Evolutionary conservation across 257 asterid genomes (phyloP), one percentile per base, ranked within the genome.

Genomic region (Capsicum chinense): DNA sequence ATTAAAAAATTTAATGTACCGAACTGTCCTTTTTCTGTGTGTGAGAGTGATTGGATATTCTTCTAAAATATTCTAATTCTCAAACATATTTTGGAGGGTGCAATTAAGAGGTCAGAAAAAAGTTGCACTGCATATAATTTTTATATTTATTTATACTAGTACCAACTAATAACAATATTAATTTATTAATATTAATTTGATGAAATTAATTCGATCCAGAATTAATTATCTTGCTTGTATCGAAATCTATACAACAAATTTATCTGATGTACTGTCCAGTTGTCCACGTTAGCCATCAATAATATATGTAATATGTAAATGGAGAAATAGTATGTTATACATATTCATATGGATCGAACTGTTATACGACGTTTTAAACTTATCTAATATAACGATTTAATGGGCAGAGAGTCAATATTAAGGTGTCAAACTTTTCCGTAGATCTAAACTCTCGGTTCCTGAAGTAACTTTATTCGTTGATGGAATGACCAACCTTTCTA

Each of bases 101-200:
- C 52, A 74, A 50, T 74, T 74, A 74, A 21, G 62, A 50, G 81
- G 19, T 14, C 81, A 74, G 81, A 74, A 74, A 74, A 62, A 74
- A 74, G 62, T 21, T 74, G 81, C 9, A 19, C 44, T 11, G 3
- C 35, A 69, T 3, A 67, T 37, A 71, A 71, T 5, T 48, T 16
- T 71, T 33, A 33, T 67, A 1, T 35, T 67, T 10, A n/a, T 47
- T 73, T 52, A 26, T 21, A 26, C 33, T 26, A 21, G 62, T 21
- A 10, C 39, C 42, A 48, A 73, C 58, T 39, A 39, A 39, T 39
- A 39, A 3, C 44, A n/a, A n/a, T 71, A 44, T 16, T 71, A 42
- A 67, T 26, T 26, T 67, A 56, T 13, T 52, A 54, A 15, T 57
- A 44, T 16, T 47, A 73, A 47, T 50, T 74, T 74, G 14, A 74